These are phyloP conservation scores for Rheum nobile DNA, from an alignment of 148 eudicot species.

Conservation along the genomic window DNA sequence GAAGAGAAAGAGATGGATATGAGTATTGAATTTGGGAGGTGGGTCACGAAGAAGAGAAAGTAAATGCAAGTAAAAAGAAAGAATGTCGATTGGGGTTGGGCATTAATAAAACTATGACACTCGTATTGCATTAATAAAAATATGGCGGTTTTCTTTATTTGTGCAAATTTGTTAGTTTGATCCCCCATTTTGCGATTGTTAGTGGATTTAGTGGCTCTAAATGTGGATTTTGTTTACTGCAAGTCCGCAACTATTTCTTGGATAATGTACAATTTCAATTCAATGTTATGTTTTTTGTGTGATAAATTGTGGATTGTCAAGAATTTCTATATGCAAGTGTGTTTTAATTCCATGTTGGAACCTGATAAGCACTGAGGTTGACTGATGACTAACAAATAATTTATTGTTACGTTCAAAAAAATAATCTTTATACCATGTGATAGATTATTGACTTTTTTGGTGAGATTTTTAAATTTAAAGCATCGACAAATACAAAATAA, in stretches of 20 bases:
- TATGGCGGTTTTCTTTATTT: neutral
- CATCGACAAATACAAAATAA: neutral
- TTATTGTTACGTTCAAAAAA: neutral
- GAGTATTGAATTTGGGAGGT: neutral
- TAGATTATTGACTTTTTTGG: neutral
- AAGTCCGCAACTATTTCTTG: neutral
- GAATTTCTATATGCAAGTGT: neutral
- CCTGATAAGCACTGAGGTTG: neutral
- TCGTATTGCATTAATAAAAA: neutral
- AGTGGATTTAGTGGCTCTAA: neutral
- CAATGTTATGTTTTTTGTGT: neutral
- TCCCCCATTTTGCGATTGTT: neutral
- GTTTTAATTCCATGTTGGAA: neutral
- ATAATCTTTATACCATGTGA: neutral
- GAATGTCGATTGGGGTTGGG: neutral
- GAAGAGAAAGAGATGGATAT: neutral
- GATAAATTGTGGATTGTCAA: neutral
- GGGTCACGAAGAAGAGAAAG: slow-evolving; percentile 7
- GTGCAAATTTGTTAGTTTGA: neutral
- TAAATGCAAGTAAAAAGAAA: neutral
- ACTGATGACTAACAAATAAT: neutral
- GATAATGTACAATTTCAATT: neutral
- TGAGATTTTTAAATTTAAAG: neutral
- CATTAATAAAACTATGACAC: no score
- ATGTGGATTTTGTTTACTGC: neutral